Base-by-base conservation (phyloP, 192 early-diverging fungal genomes). In the Glomus cerebriforme region DNA sequence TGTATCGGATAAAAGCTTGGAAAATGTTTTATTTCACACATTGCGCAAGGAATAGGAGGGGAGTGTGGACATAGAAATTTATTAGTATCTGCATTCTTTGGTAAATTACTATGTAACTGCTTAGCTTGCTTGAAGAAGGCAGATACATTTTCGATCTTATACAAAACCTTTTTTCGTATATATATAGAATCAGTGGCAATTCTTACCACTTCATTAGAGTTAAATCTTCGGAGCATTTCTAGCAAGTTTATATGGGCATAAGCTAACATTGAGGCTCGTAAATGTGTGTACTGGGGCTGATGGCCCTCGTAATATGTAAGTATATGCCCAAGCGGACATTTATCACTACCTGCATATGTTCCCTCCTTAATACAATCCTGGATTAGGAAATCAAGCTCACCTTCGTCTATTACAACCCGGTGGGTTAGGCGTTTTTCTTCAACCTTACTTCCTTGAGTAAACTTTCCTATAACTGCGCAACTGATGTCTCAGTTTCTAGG, bases 381-480 rank as follows among this genome's bases (percentile, higher is more conserved):
- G 13, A 70, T 70, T 2, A 70, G 37, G 37, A 70, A 70, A 45
- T 70, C 35, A 39, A 70, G 67, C 24, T 70, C 10, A 59, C 17
- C 72, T 49, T 73, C 26, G 19, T 73, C 26, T 73, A 73, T 72
- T 72, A 72, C 17, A 72, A 72, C 39, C 43, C 22, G 4, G 39
- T 72, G 12, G 24, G 69, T 39, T 15, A 73, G 49, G 26, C 72
- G 4, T 73, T 73, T 73, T 59, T 73, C 37, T 43, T 70, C 19
- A 70, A 73, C 31, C n/a, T 49, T 73, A 73, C 27, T 43, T 59
- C 54, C n/a, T n/a, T n/a, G n/a, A n/a, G n/a, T n/a, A n/a, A n/a
- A n/a, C n/a, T n/a, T n/a, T n/a, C n/a, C n/a, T 49, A 58, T 73
- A 19, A 73, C 29, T 32, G 58, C 72, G 12, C 72, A 73, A 73